Conservation (phyloP, 768 basidiomycete genomes). For the Leucocoprinus birnbaumii region DNA sequence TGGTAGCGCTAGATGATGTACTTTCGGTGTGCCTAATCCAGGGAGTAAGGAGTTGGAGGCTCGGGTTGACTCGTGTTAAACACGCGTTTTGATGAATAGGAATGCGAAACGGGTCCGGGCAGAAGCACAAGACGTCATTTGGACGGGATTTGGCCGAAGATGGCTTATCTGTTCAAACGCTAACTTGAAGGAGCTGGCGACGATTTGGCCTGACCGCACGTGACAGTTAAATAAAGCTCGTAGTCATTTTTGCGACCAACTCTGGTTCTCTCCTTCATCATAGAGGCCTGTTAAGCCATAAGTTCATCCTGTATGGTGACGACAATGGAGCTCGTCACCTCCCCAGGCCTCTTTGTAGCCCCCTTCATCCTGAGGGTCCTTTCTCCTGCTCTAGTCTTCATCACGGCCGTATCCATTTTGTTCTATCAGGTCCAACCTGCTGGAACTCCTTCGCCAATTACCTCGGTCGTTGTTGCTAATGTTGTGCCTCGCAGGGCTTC, state of each 20-base stretch:
- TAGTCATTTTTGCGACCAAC: slow-evolving; percentile 3
- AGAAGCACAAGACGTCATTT: slow-evolving; percentile 5
- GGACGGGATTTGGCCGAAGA: background rate
- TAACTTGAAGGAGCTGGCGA: background rate
- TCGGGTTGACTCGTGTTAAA: background rate
- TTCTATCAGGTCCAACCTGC: slow-evolving; percentile 43
- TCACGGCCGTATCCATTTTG: slow-evolving; percentile 60
- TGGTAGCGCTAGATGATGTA: too few species aligned
- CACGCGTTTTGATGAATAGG: slow-evolving; percentile 9
- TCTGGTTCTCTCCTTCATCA: slow-evolving; percentile 12
- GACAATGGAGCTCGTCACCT: slow-evolving; percentile 25
- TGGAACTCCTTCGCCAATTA: slow-evolving; percentile 62
- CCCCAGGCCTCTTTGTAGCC: slow-evolving; percentile 22
- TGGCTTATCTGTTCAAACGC: slow-evolving; percentile 2
- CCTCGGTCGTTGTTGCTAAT: slow-evolving; percentile 71
- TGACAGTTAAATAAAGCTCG: slow-evolving; percentile 10
- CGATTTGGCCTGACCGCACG: background rate
- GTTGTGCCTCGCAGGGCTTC: slow-evolving; percentile 71
- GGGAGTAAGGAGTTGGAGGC: background rate
- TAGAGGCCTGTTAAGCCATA: background rate
- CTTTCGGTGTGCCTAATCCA: background rate
- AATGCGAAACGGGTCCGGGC: background rate
- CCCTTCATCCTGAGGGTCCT: slow-evolving; percentile 60
- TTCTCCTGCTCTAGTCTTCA: slow-evolving; percentile 64
- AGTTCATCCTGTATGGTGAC: slow-evolving; percentile 16